A percentile compares a stretch with the other conserved stretches of the same genome.
phyloP scores from a whole-genome alignment of 805 yeast species.

The Saccharomycopsis synnaedendra region DNA sequence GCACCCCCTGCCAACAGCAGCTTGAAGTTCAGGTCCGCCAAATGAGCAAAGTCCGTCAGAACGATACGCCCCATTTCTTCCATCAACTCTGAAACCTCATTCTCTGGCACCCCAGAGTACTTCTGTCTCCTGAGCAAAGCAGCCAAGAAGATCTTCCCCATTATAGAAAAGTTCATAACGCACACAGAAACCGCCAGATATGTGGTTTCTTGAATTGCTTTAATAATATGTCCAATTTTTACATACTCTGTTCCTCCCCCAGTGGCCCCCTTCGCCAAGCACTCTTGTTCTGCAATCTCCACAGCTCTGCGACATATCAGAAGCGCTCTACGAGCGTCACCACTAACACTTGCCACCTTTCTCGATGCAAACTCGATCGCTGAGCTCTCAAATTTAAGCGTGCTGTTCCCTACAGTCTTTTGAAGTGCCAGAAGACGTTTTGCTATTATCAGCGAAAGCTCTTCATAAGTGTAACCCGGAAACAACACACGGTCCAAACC shows the following conservation, averaged over 20 bases:
- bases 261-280: constrained; percentile 23
- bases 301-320: constrained; percentile 83
- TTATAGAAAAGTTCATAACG: constrained; percentile 48
- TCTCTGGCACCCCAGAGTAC: constrained; percentile 62
- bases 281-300: constrained; percentile 69
- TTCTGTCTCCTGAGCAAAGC: constrained; percentile 54
- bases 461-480: constrained; percentile 75
- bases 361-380: constrained; percentile 89
- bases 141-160: constrained; percentile 61
- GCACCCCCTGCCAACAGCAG: not conserved
- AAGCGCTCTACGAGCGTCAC: constrained; percentile 92
- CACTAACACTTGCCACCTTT: constrained; percentile 91
- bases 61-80: constrained; percentile 60
- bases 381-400: constrained; percentile 40
- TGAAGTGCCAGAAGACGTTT: constrained; percentile 50
- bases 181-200: constrained; percentile 59
- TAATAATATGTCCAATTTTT: constrained; percentile 61
- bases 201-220: constrained; percentile 71
- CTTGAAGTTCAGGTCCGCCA: constrained; percentile 5
- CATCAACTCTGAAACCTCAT: constrained; percentile 60
- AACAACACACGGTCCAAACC: constrained; percentile 84
- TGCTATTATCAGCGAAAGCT: constrained; percentile 63
- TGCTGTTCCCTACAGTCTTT: constrained; percentile 19
- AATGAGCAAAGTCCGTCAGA: constrained; percentile 24
- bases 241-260: constrained; percentile 39